Evolutionary conservation across 164 flowering plant species (phyloP).

Genomic region (Sextonia rubra): DNA sequence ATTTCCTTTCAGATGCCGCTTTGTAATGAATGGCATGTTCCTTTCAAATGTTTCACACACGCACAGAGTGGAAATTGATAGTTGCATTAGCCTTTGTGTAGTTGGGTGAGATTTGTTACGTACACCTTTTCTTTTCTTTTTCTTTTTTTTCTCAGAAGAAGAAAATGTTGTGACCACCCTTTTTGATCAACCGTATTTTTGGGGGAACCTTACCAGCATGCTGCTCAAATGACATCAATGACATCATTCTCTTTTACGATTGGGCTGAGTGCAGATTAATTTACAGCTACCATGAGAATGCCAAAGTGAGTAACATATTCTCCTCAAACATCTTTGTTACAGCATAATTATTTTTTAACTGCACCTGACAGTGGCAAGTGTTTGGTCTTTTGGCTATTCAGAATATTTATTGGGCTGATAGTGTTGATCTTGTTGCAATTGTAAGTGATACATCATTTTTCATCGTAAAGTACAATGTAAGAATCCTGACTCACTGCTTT

Average conservation of each 20-base stretch:
- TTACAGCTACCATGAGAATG: slow-evolving; percentile 81
- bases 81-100: neutral
- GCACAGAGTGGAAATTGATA: no score
- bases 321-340: neutral
- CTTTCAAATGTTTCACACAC: no score
- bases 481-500: no score
- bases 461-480: slow-evolving; percentile 91
- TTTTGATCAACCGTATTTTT: slow-evolving; percentile 87
- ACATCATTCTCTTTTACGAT: slow-evolving; percentile 93
- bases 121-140: no score
- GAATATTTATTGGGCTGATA: slow-evolving; percentile 99
- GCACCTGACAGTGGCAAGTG: neutral
- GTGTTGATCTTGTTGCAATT: slow-evolving; percentile 93
- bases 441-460: slow-evolving; percentile 89
- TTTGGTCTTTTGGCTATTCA: slow-evolving; percentile 26
- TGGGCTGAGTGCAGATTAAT: slow-evolving; percentile 98
- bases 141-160: slow-evolving; percentile 72
- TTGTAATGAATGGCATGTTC: no score
- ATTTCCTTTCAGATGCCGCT: no score
- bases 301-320: slow-evolving; percentile 55
- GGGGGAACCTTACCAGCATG: slow-evolving; percentile 87
- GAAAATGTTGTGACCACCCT: slow-evolving; percentile 84
- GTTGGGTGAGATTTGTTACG: slow-evolving; percentile 2
- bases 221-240: slow-evolving; percentile 99
- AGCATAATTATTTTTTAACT: neutral